Evolutionary conservation across 352 stramenopile species (phyloP).

Genomic region (Globisporangium uncinulatum): DNA sequence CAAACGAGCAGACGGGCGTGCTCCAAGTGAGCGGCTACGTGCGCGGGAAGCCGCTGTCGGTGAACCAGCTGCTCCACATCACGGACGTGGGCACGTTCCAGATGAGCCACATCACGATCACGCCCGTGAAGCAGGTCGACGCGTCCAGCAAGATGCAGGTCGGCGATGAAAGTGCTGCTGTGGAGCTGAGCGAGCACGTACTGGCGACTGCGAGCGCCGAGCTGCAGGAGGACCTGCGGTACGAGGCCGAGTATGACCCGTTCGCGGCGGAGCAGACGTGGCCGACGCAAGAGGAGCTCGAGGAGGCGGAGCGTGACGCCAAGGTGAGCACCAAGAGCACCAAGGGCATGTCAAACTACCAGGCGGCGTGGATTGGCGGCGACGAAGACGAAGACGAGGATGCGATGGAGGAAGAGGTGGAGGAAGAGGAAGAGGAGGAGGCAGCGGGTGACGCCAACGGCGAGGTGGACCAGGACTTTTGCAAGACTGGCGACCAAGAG

Average conservation of each 20-base stretch:
- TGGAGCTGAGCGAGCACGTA: constrained; percentile 21
- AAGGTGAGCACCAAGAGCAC: constrained; percentile 43
- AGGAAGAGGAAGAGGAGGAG: constrained; percentile 36
- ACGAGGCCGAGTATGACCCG: constrained; percentile 89
- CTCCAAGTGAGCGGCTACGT: constrained; percentile 94
- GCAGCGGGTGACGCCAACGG: constrained; percentile 12
- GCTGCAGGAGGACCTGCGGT: constrained; percentile 77
- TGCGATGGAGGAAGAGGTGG: constrained; percentile 34
- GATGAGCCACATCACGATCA: constrained; percentile 66
- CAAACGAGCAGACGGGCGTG: constrained; percentile 44
- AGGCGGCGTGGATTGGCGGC: constrained; percentile 91
- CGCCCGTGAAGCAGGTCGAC: constrained; percentile 36
- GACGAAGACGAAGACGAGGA: constrained; percentile 52
- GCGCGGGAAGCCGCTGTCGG: constrained; percentile 90
- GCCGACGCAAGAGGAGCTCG: constrained; percentile 94
- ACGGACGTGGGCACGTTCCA: constrained; percentile 94
- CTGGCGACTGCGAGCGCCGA: constrained; percentile 59
- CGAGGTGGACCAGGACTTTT: constrained; percentile 77
- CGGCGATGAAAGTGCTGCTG: constrained; percentile 17
- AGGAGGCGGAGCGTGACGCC: constrained; percentile 65
- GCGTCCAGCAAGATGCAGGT: constrained; percentile 32
- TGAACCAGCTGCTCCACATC: constrained; percentile 96
- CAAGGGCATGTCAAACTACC: constrained; percentile 90
- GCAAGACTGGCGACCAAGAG: constrained; percentile 57
- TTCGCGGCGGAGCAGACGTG: constrained; percentile 98